A percentile compares a stretch with the other conserved stretches of the same genome.
Conservation (phyloP, 306 rosid genomes). For the Lotus japonicus region DNA sequence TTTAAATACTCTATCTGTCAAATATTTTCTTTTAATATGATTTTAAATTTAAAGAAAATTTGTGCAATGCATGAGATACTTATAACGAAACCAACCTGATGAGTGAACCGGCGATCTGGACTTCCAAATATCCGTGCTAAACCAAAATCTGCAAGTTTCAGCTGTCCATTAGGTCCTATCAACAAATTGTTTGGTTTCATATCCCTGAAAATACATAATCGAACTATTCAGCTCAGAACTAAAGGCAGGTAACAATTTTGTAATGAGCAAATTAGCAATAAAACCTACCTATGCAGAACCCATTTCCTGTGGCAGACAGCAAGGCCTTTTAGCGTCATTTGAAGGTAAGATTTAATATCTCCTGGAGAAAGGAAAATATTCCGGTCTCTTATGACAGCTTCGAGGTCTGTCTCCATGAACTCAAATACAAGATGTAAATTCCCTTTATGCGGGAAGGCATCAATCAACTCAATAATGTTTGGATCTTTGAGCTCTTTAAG, state of each 20-base stretch:
- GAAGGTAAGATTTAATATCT: slow-evolving; percentile 81
- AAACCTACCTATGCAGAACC: slow-evolving; percentile 70
- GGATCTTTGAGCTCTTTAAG: slow-evolving; percentile 86
- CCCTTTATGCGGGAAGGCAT: slow-evolving; percentile 86
- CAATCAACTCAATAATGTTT: slow-evolving; percentile 79
- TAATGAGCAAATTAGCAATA: neutral
- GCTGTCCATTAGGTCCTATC: slow-evolving; percentile 83
- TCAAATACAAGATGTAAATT: slow-evolving; percentile 96
- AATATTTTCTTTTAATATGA: too few species aligned
- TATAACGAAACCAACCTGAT: slow-evolving; percentile 55
- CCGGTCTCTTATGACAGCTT: slow-evolving; percentile 89
- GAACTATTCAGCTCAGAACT: slow-evolving; percentile 17
- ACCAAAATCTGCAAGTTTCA: slow-evolving; percentile 93
- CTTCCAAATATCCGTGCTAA: slow-evolving; percentile 88
- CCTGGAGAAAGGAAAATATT: slow-evolving; percentile 90
- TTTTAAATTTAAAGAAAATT: too few species aligned
- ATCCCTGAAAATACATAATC: slow-evolving; percentile 49
- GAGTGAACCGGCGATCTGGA: slow-evolving; percentile 83
- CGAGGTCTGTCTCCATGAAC: slow-evolving; percentile 98
- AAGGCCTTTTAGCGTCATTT: slow-evolving; percentile 85
- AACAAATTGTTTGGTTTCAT: slow-evolving; percentile 90
- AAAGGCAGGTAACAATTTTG: neutral
- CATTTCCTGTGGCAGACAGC: slow-evolving; percentile 83
- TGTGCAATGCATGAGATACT: too few species aligned
- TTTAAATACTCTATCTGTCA: too few species aligned